Base-by-base conservation (phyloP, 1,284 basidiomycete species). In the Puccinia hordei region DNA sequence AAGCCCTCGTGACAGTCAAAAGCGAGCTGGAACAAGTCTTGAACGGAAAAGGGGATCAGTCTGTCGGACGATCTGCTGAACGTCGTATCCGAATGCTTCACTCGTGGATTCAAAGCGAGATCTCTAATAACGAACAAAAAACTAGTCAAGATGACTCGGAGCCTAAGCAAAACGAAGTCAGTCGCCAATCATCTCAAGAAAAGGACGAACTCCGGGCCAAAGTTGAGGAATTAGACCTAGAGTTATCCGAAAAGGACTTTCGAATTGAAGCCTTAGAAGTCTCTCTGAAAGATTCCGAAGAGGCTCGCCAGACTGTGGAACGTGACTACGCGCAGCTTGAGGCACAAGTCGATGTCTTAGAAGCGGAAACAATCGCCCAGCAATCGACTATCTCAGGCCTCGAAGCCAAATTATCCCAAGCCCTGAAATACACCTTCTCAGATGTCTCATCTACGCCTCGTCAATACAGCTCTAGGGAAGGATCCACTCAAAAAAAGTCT, bases 401-500 rank as follows among this genome's bases (percentile, higher is more conserved):
- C 35, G 61, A 79, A 75, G 57, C 46, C 24, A 72, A 74, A 82
- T 57, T 77, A 86, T 12, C 88, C 90, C 61, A 82, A 72, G 80
- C 73, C 22, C 44, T 81, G 10, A 74, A 78, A 24, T 55, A 57
- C 1, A 68, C 46, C 12, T 79, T 79, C 35, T 72, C 77, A 51
- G 69, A 72, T 22, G 49, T 55, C 49, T 72, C 51, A 46, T 61
- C 12, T 41, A 57, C 41, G 27, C 55, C 80, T 22, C 6, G 61
- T 65, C 41, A 55, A n/a, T 33, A 41, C 33, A 63, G 44, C 33
- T 51, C 75, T 33, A 41, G 24, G 59, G 44, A 41, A 44, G 27
- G 57, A 73, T 69, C 57, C 38, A 85, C 87, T 57, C 90, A 92
- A 84, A 87, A 92, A 87, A 90, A 92, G 82, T 89, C 90, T 6